Conservation (phyloP, 768 basidiomycete species). For the Strobilomyces echinocephalus region DNA sequence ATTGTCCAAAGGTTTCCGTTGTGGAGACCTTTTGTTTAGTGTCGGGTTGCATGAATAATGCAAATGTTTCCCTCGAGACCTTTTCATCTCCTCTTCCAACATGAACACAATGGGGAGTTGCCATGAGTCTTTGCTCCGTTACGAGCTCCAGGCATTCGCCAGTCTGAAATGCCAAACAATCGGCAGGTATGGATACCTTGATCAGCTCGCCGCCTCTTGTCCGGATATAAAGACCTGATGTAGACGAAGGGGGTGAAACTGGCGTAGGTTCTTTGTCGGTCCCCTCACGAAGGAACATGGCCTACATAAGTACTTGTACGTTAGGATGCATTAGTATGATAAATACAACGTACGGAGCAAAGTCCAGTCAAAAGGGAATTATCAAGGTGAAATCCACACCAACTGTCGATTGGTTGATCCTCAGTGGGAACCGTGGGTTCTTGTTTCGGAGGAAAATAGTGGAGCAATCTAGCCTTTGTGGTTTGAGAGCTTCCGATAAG, state of each 20-base stretch:
- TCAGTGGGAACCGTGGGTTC: slow-evolving; percentile 36
- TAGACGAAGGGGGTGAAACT: slow-evolving; percentile 64
- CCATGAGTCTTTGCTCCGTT: slow-evolving; percentile 73
- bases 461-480: slow-evolving; percentile 89
- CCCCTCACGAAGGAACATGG: slow-evolving; percentile 71
- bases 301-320: slow-evolving; percentile 39
- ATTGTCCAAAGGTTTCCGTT: slow-evolving; percentile 80
- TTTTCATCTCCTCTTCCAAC: slow-evolving; percentile 52
- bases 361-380: slow-evolving; percentile 89
- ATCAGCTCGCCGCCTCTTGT: slow-evolving; percentile 74
- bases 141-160: slow-evolving; percentile 93
- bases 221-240: slow-evolving; percentile 88
- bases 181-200: slow-evolving; percentile 80
- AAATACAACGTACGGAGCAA: slow-evolving; percentile 59
- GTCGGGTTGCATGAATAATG: slow-evolving; percentile 87
- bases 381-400: slow-evolving; percentile 95
- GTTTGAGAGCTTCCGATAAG: slow-evolving; percentile 76
- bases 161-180: slow-evolving; percentile 92
- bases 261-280: slow-evolving; percentile 37
- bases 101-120: slow-evolving; percentile 93
- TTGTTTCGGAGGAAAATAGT: slow-evolving; percentile 80
- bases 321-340: not conserved
- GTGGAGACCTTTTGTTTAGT: slow-evolving; percentile 67
- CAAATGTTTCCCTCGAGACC: slow-evolving; percentile 83
- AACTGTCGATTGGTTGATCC: slow-evolving; percentile 73